These are phyloP conservation scores for Tirmania nivea DNA, from an alignment of 495 filamentous ascomycete species.

Conservation along the genomic window DNA sequence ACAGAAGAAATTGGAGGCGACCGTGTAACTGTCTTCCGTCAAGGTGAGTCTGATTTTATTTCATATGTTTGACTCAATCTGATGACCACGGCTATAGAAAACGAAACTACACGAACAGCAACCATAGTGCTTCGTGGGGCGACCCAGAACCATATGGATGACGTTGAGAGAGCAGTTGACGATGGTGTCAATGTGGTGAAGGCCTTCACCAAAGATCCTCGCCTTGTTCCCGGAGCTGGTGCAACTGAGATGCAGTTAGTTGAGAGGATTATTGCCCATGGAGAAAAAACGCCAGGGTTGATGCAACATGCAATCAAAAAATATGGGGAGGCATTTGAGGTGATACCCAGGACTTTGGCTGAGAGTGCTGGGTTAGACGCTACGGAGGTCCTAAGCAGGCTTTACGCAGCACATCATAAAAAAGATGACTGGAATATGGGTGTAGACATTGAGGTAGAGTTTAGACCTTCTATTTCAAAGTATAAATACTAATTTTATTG, in stretches of 20 bases:
- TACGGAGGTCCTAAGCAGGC: conserved; percentile 71
- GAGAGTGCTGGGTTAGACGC: conserved; percentile 90
- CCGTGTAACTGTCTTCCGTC: conserved; percentile 93
- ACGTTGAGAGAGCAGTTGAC: conserved; percentile 91
- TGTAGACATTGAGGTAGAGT: conserved; percentile 64
- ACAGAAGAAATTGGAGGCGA: conserved; percentile 97
- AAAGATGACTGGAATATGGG: conserved; percentile 71
- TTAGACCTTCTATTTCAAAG: not conserved
- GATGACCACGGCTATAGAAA: conserved; percentile 29
- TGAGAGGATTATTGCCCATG: conserved; percentile 69
- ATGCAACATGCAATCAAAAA: conserved; percentile 92
- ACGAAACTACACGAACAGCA: conserved; percentile 73
- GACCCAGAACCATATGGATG: conserved; percentile 93
- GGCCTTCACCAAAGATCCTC: conserved; percentile 80
- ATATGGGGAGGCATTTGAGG: conserved; percentile 93
- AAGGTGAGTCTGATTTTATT: conserved; percentile 23
- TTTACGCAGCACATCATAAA: conserved; percentile 86
- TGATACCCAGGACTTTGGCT: conserved; percentile 78
- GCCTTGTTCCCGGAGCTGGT: conserved; percentile 82
- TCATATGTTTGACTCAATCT: no score
- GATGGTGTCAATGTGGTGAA: conserved; percentile 98
- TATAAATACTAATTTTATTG: conserved; percentile 8
- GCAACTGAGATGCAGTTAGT: conserved; percentile 91
- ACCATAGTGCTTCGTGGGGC: conserved; percentile 90
- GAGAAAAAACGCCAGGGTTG: conserved; percentile 76